These are phyloP conservation scores for Fusarium heterosporum DNA, from an alignment of 2,329 filamentous ascomycete species.

Conservation along the genomic window DNA sequence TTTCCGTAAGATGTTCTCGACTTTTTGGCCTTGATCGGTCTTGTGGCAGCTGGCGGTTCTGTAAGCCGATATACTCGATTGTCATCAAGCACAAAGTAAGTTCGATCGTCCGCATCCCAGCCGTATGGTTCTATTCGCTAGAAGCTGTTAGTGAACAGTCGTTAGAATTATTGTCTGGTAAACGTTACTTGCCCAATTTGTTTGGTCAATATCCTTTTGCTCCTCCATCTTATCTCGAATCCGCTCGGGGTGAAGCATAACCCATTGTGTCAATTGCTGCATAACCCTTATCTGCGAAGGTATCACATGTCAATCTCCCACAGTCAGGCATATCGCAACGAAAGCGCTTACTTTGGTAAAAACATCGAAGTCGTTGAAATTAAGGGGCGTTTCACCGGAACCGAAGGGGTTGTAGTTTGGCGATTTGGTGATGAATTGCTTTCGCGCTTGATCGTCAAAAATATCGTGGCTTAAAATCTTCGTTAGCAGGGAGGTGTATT, in stretches of 20 bases:
- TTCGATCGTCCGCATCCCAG: constrained; percentile 88
- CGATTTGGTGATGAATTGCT: constrained; percentile 87
- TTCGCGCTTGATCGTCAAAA: constrained; percentile 92
- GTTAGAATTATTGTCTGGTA: not conserved
- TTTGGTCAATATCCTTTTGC: constrained; percentile 82
- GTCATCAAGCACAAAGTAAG: constrained; percentile 92
- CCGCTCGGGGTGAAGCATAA: constrained; percentile 86
- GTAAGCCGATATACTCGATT: constrained; percentile 90
- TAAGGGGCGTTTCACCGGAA: constrained; percentile 75
- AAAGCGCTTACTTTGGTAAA: constrained; percentile 74
- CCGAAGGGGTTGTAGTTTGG: constrained; percentile 88
- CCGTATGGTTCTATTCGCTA: constrained; percentile 84
- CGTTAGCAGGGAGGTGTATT: constrained; percentile 14
- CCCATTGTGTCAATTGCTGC: constrained; percentile 90
- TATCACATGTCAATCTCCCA: not conserved
- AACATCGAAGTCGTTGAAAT: constrained; percentile 84
- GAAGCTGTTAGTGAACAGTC: constrained; percentile 28
- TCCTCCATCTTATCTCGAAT: constrained; percentile 89
- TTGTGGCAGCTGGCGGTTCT: constrained; percentile 73
- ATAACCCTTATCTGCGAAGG: constrained; percentile 73
- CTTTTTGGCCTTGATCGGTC: constrained; percentile 76
- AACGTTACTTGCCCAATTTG: constrained; percentile 77
- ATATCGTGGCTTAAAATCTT: constrained; percentile 74
- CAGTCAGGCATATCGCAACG: no score
- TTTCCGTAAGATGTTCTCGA: constrained; percentile 63